Conservation (phyloP, 768 basidiomycete genomes). For the Dendrothele bispora region DNA sequence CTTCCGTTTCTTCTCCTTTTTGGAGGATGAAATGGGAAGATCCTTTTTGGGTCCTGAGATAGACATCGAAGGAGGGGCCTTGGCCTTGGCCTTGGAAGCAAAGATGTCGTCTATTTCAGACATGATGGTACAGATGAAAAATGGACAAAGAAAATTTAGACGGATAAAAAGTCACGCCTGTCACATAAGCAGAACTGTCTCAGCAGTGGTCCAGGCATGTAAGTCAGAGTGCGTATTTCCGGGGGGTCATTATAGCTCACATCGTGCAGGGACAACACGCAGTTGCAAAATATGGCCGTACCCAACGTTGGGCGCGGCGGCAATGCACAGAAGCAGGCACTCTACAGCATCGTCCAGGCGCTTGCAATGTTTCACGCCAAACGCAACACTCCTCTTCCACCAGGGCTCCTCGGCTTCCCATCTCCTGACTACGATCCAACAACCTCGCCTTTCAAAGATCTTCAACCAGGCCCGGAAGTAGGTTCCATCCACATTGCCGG, state of each 20-base stretch:
- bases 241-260: too few species aligned
- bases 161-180: too few species aligned
- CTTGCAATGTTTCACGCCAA: conserved; percentile 61
- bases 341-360: conserved; percentile 56
- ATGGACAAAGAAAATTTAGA: too few species aligned
- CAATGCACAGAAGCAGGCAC: conserved; percentile 62
- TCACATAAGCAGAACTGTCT: too few species aligned
- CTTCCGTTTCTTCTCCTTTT: conserved; percentile 39
- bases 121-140: conserved; percentile 24
- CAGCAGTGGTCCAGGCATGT: too few species aligned
- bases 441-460: conserved; percentile 60
- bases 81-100: conserved; percentile 47
- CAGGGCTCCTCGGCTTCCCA: conserved; percentile 64
- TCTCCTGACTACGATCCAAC: conserved; percentile 61
- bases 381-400: conserved; percentile 68
- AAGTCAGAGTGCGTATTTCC: too few species aligned
- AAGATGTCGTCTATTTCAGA: conserved; percentile 90
- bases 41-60: conserved; percentile 26
- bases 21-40: too few species aligned
- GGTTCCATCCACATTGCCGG: conserved; percentile 71
- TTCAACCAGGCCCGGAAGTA: conserved; percentile 61
- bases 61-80: conserved; percentile 20
- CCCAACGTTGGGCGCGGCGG: too few species aligned
- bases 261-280: too few species aligned
- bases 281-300: too few species aligned